Base-by-base conservation (phyloP, 2,329 filamentous ascomycete species). In the Epichloe amarillans region DNA sequence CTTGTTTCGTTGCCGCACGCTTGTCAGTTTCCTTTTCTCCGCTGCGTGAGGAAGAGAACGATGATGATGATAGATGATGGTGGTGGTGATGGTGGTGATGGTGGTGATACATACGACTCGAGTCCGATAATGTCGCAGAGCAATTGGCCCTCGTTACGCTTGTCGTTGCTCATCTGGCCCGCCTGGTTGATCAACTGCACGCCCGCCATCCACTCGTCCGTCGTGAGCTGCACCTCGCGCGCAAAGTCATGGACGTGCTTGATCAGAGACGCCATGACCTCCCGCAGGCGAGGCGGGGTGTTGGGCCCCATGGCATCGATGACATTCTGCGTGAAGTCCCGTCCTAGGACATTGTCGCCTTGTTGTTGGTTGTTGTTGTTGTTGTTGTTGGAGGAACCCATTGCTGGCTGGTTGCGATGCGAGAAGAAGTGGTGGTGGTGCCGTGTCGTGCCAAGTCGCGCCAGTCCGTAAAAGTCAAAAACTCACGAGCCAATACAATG, bases 231-330 rank as follows among this genome's bases (percentile, higher is more conserved):
- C 55, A 86, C 80, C 65, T 93, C 86, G 46, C 86, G 82, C 39
- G 83, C 80, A 65, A 91, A 91, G 67, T 88, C 86, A 68, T 93
- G 87, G 51, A 91, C 72, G 69, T 91, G 86, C 51, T 72, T 74
- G 62, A 90, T 82, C 53, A 90, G 69, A 33, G 77, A 76, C 46
- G 75, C 65, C 70, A 91, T 76, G 63, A 91, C 75, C 58, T 82
- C 72, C 53, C 82, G 78, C 60, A 84, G 76, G 41, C 87, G 77
- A 35, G 84, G 80, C 55, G 76, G 72, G 10, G 84, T 83, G 55
- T 84, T 79, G 56, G 84, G 82, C 4, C 86, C 84, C 66, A 87
- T 89, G 54, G 83, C 77, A 54, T 83, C 76, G 63, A 91, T 78
- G 63, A 91, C 86, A 57, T 76, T 72, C 57, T 80, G 68, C 41